Conservation (phyloP, 2,329 filamentous ascomycete species). For the Penicillium digitatum region DNA sequence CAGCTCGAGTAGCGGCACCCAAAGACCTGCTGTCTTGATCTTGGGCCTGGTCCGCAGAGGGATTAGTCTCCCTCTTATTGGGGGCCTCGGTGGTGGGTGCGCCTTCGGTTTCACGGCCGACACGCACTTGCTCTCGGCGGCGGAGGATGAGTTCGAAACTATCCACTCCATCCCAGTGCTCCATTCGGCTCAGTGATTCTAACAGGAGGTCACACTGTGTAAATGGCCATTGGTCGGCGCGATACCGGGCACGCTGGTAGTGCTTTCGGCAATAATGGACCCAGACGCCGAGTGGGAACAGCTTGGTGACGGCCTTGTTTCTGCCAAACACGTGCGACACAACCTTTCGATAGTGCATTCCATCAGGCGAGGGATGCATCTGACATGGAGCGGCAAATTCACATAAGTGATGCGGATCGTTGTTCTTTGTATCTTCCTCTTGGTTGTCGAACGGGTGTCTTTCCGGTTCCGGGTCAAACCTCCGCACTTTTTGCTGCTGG, state of each 20-base stretch:
- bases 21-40: background rate
- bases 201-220: constrained; percentile 62
- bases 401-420: background rate
- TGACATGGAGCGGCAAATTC: constrained; percentile 15
- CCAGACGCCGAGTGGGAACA: constrained; percentile 67
- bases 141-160: constrained; percentile 54
- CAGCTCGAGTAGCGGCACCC: background rate
- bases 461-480: background rate
- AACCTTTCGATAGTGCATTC: constrained; percentile 62
- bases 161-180: constrained; percentile 58
- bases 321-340: constrained; percentile 79
- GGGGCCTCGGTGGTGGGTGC: constrained; percentile 23
- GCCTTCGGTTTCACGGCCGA: constrained; percentile 34
- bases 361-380: constrained; percentile 22
- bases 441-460: background rate
- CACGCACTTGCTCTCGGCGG: constrained; percentile 30
- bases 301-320: constrained; percentile 72
- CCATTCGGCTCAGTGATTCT: constrained; percentile 59
- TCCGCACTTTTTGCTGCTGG: background rate
- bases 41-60: background rate
- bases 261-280: constrained; percentile 76
- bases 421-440: background rate
- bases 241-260: constrained; percentile 71
- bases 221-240: constrained; percentile 56
- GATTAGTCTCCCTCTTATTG: constrained; percentile 53